Percentiles rank a stretch among this genome's conserved stretches.
Evolutionary conservation across 2,329 filamentous ascomycete genomes (phyloP).

Genomic region (Clonostachys solani): DNA sequence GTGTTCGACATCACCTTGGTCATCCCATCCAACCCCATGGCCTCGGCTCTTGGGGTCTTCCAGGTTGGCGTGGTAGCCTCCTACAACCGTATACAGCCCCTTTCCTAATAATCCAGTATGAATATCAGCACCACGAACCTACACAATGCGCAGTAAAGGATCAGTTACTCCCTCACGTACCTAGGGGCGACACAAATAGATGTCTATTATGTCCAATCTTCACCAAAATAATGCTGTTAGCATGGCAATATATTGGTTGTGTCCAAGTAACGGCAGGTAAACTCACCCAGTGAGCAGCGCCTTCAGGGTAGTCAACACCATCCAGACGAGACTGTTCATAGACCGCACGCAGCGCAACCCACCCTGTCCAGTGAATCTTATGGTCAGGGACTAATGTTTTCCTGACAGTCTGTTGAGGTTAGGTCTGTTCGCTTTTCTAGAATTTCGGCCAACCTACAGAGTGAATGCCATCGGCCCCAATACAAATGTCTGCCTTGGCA

Average conservation of each 20-base stretch:
- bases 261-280: background rate
- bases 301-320: conserved; percentile 30
- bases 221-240: too few species aligned
- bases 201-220: conserved; percentile 7
- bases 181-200: conserved; percentile 36
- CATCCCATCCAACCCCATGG: conserved; percentile 28
- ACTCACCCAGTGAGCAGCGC: background rate
- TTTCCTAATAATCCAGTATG: background rate
- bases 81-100: conserved; percentile 36
- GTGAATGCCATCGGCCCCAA: conserved; percentile 50
- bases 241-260: background rate
- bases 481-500: conserved; percentile 37
- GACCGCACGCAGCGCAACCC: conserved; percentile 37
- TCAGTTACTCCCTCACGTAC: conserved; percentile 7
- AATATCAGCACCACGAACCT: background rate
- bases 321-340: conserved; percentile 33
- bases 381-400: conserved; percentile 36
- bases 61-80: conserved; percentile 29
- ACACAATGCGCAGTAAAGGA: background rate
- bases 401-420: conserved; percentile 19
- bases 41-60: conserved; percentile 19
- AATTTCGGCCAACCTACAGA: conserved; percentile 18
- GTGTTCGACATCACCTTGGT: conserved; percentile 24
- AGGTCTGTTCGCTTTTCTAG: background rate
- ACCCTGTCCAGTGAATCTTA: conserved; percentile 33